Evolutionary conservation across 2,329 filamentous ascomycete genomes (phyloP).

Genomic region (Fusarium duplospermum): DNA sequence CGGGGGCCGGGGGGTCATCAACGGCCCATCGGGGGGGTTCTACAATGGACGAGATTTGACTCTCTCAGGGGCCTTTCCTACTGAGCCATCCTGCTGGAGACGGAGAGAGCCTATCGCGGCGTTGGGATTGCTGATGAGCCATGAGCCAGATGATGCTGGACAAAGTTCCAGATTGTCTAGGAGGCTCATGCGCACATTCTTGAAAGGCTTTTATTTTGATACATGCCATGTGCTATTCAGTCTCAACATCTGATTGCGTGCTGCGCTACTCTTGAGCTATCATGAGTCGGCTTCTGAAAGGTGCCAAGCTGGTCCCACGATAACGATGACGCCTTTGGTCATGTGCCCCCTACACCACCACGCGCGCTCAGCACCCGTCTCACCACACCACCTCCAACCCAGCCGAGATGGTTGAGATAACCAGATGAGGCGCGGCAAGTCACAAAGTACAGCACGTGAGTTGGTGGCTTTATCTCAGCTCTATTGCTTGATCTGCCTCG

Average conservation of each 20-base stretch:
- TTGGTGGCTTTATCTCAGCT: not conserved
- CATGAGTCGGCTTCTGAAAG: conserved; percentile 1
- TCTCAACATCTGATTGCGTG: conserved; percentile 30
- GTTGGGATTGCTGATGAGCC: not conserved
- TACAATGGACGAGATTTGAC: not conserved
- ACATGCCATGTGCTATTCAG: not conserved
- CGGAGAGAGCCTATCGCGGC: conserved; percentile 21
- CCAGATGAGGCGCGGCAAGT: not conserved
- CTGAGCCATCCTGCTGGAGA: not conserved
- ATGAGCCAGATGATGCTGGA: conserved; percentile 3
- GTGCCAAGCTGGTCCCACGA: conserved; percentile 11
- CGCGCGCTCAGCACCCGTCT: conserved; percentile 22
- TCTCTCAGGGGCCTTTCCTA: not conserved
- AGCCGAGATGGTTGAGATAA: conserved; percentile 2
- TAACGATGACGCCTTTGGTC: conserved; percentile 34
- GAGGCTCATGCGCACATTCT: conserved; percentile 11
- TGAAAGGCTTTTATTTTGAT: not conserved
- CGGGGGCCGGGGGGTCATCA: conserved; percentile 29
- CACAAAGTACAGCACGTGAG: conserved; percentile 10
- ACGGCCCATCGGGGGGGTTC: not conserved
- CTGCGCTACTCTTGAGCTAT: conserved; percentile 20
- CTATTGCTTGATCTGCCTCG: conserved; percentile 10
- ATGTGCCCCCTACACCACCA: conserved; percentile 38
- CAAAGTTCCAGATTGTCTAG: not conserved
- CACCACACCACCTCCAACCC: conserved; percentile 15